Percentiles rank a stretch among this genome's conserved stretches.
Conservation (phyloP, 352 stramenopile species). For the Globisporangium abappressorium region DNA sequence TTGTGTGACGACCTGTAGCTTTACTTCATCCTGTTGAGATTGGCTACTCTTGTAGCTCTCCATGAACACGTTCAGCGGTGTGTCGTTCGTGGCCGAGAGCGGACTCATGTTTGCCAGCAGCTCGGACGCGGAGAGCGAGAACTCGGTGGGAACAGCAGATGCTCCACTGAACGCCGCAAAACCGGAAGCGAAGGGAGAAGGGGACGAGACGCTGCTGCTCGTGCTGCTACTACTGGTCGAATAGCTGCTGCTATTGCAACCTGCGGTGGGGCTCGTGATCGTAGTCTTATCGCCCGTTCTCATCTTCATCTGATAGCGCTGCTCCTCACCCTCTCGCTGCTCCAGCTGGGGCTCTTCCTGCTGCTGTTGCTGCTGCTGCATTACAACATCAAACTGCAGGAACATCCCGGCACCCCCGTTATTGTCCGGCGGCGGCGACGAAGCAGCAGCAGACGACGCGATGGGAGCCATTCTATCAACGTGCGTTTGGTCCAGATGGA, state of each 20-base stretch:
- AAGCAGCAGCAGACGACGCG: neutral
- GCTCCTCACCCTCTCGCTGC: neutral
- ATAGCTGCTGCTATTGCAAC: neutral
- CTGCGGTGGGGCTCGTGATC: neutral
- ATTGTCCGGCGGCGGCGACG: neutral
- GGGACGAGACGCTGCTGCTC: neutral
- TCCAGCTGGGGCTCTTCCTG: neutral
- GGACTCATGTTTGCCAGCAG: neutral
- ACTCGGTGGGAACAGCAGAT: neutral
- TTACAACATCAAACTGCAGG: neutral
- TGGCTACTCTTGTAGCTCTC: constrained; percentile 3
- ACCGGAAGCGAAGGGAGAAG: constrained; percentile 1
- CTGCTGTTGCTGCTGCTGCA: neutral
- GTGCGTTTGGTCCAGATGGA: neutral
- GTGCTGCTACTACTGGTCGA: neutral
- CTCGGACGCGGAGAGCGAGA: neutral
- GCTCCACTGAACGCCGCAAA: neutral
- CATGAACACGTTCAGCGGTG: constrained; percentile 1
- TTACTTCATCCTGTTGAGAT: neutral
- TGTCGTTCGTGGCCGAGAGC: neutral
- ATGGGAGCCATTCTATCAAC: neutral
- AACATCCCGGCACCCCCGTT: neutral
- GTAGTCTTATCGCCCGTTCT: neutral
- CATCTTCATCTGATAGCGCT: constrained; percentile 2
- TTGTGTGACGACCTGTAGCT: neutral